Evolutionary conservation across 768 basidiomycete species (phyloP), one percentile per base, ranked within the genome.

Genomic region (Leccinum uliginosum): DNA sequence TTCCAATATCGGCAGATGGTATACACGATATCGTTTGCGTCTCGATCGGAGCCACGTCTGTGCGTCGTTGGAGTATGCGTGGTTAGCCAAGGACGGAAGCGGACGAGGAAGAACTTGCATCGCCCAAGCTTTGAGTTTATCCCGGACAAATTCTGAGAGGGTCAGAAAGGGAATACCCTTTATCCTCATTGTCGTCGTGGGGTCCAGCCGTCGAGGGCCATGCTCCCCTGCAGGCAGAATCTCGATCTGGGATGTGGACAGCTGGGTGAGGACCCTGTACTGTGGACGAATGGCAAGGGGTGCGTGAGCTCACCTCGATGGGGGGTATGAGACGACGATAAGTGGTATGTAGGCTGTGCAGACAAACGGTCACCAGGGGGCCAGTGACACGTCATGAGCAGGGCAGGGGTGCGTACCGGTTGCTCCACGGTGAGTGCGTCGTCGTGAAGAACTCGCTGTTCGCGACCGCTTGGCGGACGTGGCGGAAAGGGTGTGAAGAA

Each of bases 61-160:
- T 57, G 53, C 5, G 35, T 38, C 35, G 8, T 3, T 6, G 1
- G n/a, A 9, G 6, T 34, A 21, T 6, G 55, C 30, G 51, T 60
- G 46, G 57, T 64, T 59, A 64, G 59, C 58, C 61, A 50, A 46
- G 11, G 23, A 59, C 23, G 55, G 60, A 46, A 54, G 47, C 3
- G 40, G 24, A 15, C 0, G 47, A 15, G 1, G 15, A 65, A n/a
- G 2, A 14, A 66, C 84, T 65, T 77, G 89, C 91, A 89, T 86
- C 61, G 84, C 78, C 91, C 91, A 93, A 17, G 82, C 73, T 63
- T 89, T 92, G 51, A 93, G 76, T 76, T 93, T 93, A 47, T 89
- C 90, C 64, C 91, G 80, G 65, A 93, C 74, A 73, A 93, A 93
- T 71, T 93, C 91, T 40, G 91, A 90, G 58, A 89, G 76, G n/a